A percentile compares a stretch with the other conserved stretches of the same genome.
Conservation (phyloP, 2,329 filamentous ascomycete genomes). For the Ophiognomonia clavigignenti-juglandacearum region DNA sequence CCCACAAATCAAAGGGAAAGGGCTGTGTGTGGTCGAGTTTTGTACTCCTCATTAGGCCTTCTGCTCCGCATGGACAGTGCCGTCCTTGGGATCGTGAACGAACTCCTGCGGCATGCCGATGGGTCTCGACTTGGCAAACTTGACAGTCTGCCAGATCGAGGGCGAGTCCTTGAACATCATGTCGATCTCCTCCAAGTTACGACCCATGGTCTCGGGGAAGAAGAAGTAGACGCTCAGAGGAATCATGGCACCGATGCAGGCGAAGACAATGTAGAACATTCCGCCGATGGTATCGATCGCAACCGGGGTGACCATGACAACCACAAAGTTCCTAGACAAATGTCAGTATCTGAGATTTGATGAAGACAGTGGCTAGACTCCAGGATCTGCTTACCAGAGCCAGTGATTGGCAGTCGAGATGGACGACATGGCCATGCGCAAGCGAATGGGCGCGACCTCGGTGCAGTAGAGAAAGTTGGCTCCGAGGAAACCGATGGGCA, state of each 20-base stretch:
- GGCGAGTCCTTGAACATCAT: conserved; percentile 37
- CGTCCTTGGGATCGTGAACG: conserved; percentile 11
- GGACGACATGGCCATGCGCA: conserved; percentile 50
- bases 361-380: background rate
- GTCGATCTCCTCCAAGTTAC: conserved; percentile 41
- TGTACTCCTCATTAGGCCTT: too few relatives aligned
- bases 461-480: conserved; percentile 57
- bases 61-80: conserved; percentile 5
- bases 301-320: conserved; percentile 39
- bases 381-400: conserved; percentile 33
- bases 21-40: too few relatives aligned
- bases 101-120: conserved; percentile 15
- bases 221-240: conserved; percentile 38
- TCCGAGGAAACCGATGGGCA: conserved; percentile 54
- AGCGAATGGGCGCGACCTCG: conserved; percentile 48
- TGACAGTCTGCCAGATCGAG: conserved; percentile 30
- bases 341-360: background rate
- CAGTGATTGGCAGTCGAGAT: conserved; percentile 52
- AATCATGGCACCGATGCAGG: conserved; percentile 39
- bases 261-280: conserved; percentile 47
- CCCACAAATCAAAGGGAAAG: too few relatives aligned
- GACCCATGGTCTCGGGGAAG: conserved; percentile 47
- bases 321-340: conserved; percentile 34
- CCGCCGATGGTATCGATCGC: conserved; percentile 47
- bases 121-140: conserved; percentile 30